A percentile compares a stretch with the other conserved stretches of the same genome.
Evolutionary conservation across 2,329 filamentous ascomycete genomes (phyloP).

Genomic region (Diaporthe velutina): DNA sequence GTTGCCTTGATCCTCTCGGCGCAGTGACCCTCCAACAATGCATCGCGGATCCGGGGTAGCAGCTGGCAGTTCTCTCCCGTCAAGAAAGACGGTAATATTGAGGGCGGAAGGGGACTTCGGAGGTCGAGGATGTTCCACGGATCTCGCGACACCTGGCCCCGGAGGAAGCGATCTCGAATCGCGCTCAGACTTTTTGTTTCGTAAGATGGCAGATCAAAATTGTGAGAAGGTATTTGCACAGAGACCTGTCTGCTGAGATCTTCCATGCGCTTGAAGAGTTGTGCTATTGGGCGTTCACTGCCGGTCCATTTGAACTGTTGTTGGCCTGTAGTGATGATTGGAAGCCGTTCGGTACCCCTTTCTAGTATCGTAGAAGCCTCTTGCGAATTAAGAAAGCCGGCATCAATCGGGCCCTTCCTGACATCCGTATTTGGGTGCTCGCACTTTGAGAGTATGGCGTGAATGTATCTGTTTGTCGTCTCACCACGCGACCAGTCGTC

Average conservation of each 20-base stretch:
- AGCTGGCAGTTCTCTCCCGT: conserved; percentile 48
- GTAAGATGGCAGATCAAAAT: conserved; percentile 43
- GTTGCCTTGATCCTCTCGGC: conserved; percentile 46
- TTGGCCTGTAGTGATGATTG: conserved; percentile 45
- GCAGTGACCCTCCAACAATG: conserved; percentile 53
- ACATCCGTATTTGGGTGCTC: conserved; percentile 38
- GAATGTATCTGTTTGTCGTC: conserved; percentile 38
- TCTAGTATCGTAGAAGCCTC: conserved; percentile 37
- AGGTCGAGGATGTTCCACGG: conserved; percentile 49
- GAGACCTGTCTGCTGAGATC: conserved; percentile 45
- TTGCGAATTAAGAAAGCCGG: conserved; percentile 32
- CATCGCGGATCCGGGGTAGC: conserved; percentile 46
- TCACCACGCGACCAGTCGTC: conserved; percentile 39
- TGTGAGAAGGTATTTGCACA: conserved; percentile 47
- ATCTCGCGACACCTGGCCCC: conserved; percentile 35
- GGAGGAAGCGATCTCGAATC: conserved; percentile 44
- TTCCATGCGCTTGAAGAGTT: conserved; percentile 47
- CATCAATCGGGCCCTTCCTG: conserved; percentile 36
- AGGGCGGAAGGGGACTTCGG: conserved; percentile 45
- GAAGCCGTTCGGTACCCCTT: conserved; percentile 34
- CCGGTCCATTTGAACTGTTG: conserved; percentile 46
- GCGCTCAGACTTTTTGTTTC: conserved; percentile 42
- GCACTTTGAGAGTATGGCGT: conserved; percentile 38
- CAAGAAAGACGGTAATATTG: conserved; percentile 45
- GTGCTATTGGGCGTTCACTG: conserved; percentile 42